Base-by-base conservation (phyloP, 495 filamentous ascomycete genomes). In the Ascodesmis nigricans region DNA sequence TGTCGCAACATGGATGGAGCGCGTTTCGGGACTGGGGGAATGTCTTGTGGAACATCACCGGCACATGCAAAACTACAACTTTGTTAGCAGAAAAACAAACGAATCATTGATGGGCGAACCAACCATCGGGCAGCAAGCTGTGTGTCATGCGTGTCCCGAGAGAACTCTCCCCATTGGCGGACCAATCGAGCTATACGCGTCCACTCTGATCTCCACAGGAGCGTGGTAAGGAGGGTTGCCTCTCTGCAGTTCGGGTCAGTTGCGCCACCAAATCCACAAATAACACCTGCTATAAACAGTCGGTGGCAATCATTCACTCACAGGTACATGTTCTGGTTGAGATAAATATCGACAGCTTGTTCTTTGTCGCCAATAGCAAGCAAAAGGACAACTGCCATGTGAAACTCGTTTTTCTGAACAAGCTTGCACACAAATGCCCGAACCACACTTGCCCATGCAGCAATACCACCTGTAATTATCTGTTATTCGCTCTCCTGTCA, bases 341-440 rank as follows among this genome's bases (percentile, higher is more conserved):
- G 70, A 51, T 97, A 97, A 21, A 95, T 77, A 52, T 95, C 87
- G 40, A 97, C 76, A 0, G 90, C 87, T 53, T 95, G 90, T 44
- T 91, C 84, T 42, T 73, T 66, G 45, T 93, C 84, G 5, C 82
- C 90, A 46, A 97, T 66, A 10, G 81, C 84, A 10, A 97, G 69
- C 39, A 95, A 65, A 41, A 92, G 80, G 5, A 90, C 78, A 16
- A 79, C 80, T 5, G 90, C 77, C 0, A 79, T 78, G 49, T 97
- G 87, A 1, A 93, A 64, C 45, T 97, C 87, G 25, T 80, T 81
- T 43, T 73, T 73, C 50, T 91, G 80, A 5, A 95, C 61, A 3
- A 95, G 57, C 36, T 82, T 72, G 59, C 91, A 80, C 14, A 92
- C 82, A 53, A 91, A 91, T 6, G 80, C 78, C 32, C 90, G 75